phyloP scores from a whole-genome alignment of 2,329 filamentous ascomycete species.

The Penicillium sp. region DNA sequence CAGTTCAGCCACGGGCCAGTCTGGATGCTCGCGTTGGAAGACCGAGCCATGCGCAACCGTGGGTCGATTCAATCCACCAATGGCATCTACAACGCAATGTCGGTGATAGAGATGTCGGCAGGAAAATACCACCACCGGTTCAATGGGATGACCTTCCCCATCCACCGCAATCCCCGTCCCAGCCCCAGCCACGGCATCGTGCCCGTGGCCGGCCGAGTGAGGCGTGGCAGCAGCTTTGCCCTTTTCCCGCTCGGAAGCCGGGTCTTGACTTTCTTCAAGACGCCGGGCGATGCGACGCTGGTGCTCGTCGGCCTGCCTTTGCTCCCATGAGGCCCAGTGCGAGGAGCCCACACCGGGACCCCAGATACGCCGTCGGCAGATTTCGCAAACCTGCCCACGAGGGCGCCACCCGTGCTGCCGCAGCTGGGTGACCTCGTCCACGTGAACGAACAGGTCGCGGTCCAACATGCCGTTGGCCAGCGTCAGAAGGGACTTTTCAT shows the following conservation, averaged over 20 bases:
- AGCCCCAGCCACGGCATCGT: slow-evolving; percentile 5
- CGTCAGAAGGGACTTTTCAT: slow-evolving; percentile 84
- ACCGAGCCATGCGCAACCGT: slow-evolving; percentile 8
- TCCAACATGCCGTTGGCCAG: slow-evolving; percentile 86
- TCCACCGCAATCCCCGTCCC: not conserved
- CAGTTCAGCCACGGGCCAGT: slow-evolving; percentile 31
- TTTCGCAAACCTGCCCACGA: slow-evolving; percentile 81
- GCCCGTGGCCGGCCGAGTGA: slow-evolving; percentile 13
- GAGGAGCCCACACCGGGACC: slow-evolving; percentile 78
- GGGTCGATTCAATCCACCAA: slow-evolving; percentile 12
- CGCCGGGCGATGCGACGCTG: slow-evolving; percentile 32
- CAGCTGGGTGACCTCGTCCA: slow-evolving; percentile 71
- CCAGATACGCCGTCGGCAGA: slow-evolving; percentile 81
- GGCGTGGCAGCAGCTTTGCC: slow-evolving; percentile 39
- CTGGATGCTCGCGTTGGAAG: slow-evolving; percentile 24
- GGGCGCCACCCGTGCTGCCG: slow-evolving; percentile 89
- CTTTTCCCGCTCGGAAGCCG: slow-evolving; percentile 36
- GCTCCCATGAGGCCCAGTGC: slow-evolving; percentile 82
- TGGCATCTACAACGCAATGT: slow-evolving; percentile 42
- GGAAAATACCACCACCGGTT: slow-evolving; percentile 48
- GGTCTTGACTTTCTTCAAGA: slow-evolving; percentile 32
- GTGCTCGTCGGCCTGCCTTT: slow-evolving; percentile 46
- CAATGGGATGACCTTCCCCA: slow-evolving; percentile 5
- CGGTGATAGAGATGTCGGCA: slow-evolving; percentile 54
- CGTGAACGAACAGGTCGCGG: slow-evolving; percentile 82